Percentiles rank a stretch among this genome's conserved stretches.
phyloP scores from a whole-genome alignment of 352 stramenopile species.

The Pythium apleroticum region DNA sequence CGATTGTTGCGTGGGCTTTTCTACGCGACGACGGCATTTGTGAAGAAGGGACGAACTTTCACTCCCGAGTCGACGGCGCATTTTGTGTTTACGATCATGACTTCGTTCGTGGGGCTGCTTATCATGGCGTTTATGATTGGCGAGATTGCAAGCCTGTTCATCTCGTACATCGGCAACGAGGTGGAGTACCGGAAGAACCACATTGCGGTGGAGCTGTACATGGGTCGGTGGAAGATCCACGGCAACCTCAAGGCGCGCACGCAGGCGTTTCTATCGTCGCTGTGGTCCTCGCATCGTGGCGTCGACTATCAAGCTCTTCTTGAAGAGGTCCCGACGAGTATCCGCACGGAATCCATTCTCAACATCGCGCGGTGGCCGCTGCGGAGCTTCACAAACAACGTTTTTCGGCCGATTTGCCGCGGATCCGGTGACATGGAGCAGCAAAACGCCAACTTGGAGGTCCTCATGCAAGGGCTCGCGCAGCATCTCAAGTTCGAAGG shows the following conservation, averaged over 20 bases:
- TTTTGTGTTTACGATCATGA: conserved; percentile 49
- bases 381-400: conserved; percentile 33
- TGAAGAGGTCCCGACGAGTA: conserved; percentile 44
- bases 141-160: conserved; percentile 69
- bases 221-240: conserved; percentile 50
- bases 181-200: conserved; percentile 73
- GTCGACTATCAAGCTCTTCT: conserved; percentile 62
- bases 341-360: conserved; percentile 53
- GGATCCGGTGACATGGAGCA: conserved; percentile 18
- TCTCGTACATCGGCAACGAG: conserved; percentile 73
- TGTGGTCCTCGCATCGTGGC: conserved; percentile 63
- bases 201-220: conserved; percentile 61
- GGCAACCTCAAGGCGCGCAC: conserved; percentile 41
- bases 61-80: conserved; percentile 43
- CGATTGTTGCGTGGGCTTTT: conserved; percentile 54
- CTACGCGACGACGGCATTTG: conserved; percentile 58
- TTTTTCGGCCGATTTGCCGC: conserved; percentile 44
- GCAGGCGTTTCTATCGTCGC: conserved; percentile 53
- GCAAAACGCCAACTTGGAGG: conserved; percentile 23
- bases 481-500: conserved; percentile 56
- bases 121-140: conserved; percentile 73
- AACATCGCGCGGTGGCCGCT: conserved; percentile 47
- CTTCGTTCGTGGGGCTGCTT: conserved; percentile 52
- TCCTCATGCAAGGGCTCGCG: conserved; percentile 41
- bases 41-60: conserved; percentile 67